Evolutionary conservation across 148 eudicot genomes (phyloP).

Genomic region (Tetragonia tetragonoides): DNA sequence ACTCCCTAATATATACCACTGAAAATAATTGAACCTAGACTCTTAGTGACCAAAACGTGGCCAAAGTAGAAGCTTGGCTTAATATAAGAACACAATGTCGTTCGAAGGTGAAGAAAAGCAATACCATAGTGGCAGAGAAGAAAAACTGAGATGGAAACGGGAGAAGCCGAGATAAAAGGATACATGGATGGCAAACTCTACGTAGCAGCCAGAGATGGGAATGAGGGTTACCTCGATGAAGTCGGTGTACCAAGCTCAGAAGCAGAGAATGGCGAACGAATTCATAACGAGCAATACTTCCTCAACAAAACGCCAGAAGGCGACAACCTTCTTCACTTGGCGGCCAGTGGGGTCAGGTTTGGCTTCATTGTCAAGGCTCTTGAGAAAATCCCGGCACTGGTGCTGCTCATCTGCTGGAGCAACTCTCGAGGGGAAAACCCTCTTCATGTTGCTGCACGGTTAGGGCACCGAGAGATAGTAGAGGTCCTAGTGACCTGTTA

Average conservation of each 20-base stretch:
- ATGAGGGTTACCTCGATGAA: constrained; percentile 24
- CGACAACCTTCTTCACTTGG: constrained; percentile 42
- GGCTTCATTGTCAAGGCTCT: constrained; percentile 34
- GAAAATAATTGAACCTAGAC: constrained; percentile 3
- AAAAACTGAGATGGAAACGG: neutral
- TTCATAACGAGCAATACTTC: constrained; percentile 27
- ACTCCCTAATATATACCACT: neutral
- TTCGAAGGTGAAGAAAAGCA: neutral
- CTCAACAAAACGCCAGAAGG: constrained; percentile 30
- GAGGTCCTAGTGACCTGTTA: constrained; percentile 28
- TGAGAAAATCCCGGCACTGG: constrained; percentile 30
- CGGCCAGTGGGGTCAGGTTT: constrained; percentile 22
- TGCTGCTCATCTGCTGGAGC: constrained; percentile 32
- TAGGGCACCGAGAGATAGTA: constrained; percentile 32
- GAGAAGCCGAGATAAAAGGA: neutral
- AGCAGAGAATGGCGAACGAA: constrained; percentile 7
- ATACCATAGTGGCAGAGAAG: neutral
- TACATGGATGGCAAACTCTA: constrained; percentile 31
- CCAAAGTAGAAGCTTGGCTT: constrained; percentile 2
- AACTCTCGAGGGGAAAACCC: constrained; percentile 37
- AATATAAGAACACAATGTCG: neutral
- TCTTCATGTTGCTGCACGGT: constrained; percentile 32
- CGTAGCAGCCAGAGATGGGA: constrained; percentile 37
- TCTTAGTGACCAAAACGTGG: constrained; percentile 37
- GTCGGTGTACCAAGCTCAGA: neutral